These are phyloP conservation scores for Psilocybe cubensis DNA, from an alignment of 768 basidiomycete species.

Conservation along the genomic window DNA sequence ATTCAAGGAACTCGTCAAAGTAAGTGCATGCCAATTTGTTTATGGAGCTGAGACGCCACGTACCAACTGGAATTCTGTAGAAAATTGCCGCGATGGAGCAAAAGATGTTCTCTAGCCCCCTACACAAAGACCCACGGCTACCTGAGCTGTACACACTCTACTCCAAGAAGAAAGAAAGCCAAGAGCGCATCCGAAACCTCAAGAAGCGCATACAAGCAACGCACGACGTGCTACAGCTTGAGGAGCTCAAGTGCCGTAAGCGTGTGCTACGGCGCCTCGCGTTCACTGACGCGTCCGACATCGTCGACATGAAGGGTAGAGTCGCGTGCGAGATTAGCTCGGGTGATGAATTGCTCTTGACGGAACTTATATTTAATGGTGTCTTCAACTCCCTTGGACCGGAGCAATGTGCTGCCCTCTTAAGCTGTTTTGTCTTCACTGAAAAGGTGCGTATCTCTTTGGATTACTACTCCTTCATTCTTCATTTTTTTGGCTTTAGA, in stretches of 20 bases:
- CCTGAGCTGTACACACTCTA: conserved; percentile 84
- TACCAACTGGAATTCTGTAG: background rate
- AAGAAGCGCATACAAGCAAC: conserved; percentile 90
- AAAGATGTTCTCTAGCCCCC: conserved; percentile 76
- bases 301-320: conserved; percentile 97
- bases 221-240: conserved; percentile 91
- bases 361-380: conserved; percentile 97
- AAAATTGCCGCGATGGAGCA: conserved; percentile 54
- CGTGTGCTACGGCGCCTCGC: conserved; percentile 90
- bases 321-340: conserved; percentile 99
- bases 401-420: conserved; percentile 90
- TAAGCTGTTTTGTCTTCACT: conserved; percentile 97
- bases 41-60: background rate
- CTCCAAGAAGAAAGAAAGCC: conserved; percentile 71
- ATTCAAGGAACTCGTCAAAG: conserved; percentile 86
- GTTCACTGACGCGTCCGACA: conserved; percentile 87
- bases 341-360: conserved; percentile 94
- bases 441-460: conserved; percentile 71
- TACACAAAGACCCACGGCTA: conserved; percentile 79
- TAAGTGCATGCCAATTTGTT: conserved; percentile 28
- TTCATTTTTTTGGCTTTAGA: conserved; percentile 46
- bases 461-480: background rate
- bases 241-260: conserved; percentile 95
- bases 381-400: conserved; percentile 90
- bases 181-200: conserved; percentile 70